Percentiles rank a stretch among this genome's conserved stretches.
phyloP scores from a whole-genome alignment of 2,329 filamentous ascomycete genomes.

The Diaporthe ilicicola region DNA sequence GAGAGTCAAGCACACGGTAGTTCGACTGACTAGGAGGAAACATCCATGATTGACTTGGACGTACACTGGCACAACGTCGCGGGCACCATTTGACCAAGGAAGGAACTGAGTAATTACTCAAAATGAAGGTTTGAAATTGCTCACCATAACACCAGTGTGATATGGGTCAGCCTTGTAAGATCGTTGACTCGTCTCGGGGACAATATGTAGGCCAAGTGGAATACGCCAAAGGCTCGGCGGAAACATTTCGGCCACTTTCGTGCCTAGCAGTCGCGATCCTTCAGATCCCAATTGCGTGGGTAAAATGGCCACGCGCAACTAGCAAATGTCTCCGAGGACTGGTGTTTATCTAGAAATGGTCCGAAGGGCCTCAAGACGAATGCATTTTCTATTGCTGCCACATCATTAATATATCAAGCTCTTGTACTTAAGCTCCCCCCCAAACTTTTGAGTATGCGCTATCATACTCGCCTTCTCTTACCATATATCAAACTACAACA shows the following conservation, averaged over 20 bases:
- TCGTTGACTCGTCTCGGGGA: not conserved
- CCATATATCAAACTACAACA: not conserved
- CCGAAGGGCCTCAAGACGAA: not conserved
- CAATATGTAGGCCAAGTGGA: not conserved
- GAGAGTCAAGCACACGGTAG: too few species aligned
- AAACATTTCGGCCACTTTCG: constrained; percentile 15
- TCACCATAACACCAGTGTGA: not conserved
- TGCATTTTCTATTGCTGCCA: too few species aligned
- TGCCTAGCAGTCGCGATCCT: not conserved
- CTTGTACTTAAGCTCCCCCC: not conserved
- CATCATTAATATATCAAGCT: not conserved
- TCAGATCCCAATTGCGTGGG: not conserved
- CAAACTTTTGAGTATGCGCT: not conserved
- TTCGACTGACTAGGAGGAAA: too few species aligned
- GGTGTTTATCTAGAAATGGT: not conserved
- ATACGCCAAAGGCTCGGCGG: not conserved
- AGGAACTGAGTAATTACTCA: too few species aligned
- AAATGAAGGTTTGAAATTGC: not conserved
- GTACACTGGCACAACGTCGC: too few species aligned
- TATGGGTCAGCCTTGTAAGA: not conserved
- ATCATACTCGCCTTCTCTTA: not conserved
- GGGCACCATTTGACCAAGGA: too few species aligned
- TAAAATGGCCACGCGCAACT: not conserved
- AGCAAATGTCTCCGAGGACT: not conserved
- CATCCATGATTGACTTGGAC: too few species aligned